A percentile compares a stretch with the other conserved stretches of the same genome.
Evolutionary conservation across 2,329 filamentous ascomycete genomes (phyloP).

Genomic region (Tolypocladium tropicale): DNA sequence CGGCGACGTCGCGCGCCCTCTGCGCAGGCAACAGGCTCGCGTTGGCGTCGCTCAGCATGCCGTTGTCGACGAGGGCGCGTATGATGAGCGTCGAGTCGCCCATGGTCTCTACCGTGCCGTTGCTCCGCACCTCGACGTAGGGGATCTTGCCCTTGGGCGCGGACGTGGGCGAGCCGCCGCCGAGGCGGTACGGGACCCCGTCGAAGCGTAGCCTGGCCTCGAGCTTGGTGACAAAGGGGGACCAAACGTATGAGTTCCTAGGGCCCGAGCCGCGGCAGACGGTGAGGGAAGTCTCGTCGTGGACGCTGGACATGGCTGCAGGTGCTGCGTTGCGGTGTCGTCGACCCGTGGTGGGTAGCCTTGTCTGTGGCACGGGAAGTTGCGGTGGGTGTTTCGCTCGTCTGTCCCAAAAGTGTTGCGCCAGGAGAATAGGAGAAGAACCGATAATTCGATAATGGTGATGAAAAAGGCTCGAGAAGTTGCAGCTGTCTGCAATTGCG

Average conservation of each 20-base stretch:
- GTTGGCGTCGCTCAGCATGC: constrained; percentile 38
- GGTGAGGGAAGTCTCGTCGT: constrained; percentile 5
- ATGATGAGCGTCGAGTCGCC: constrained; percentile 48
- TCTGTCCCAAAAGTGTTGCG: too few species aligned
- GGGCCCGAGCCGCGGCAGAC: constrained; percentile 40
- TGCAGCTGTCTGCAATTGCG: too few species aligned
- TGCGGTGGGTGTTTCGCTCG: not conserved
- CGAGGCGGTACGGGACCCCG: constrained; percentile 32
- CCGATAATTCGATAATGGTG: not conserved
- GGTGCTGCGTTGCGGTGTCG: not conserved
- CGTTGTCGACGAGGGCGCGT: constrained; percentile 26
- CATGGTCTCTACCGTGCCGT: constrained; percentile 15
- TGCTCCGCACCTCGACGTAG: constrained; percentile 32
- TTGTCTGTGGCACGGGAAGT: not conserved
- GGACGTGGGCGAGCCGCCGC: constrained; percentile 29
- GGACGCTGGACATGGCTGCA: not conserved
- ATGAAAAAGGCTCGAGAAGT: not conserved
- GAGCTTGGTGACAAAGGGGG: constrained; percentile 52
- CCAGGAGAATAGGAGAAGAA: not conserved
- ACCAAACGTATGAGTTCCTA: constrained; percentile 37
- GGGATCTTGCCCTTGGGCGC: constrained; percentile 51
- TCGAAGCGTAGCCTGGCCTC: constrained; percentile 50
- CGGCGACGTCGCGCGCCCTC: constrained; percentile 36
- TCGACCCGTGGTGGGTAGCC: not conserved
- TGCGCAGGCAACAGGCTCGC: constrained; percentile 22